Percentiles rank a stretch among this genome's conserved stretches.
Evolutionary conservation across 805 yeast genomes (phyloP).

Genomic region (Clavispora vitiphila): DNA sequence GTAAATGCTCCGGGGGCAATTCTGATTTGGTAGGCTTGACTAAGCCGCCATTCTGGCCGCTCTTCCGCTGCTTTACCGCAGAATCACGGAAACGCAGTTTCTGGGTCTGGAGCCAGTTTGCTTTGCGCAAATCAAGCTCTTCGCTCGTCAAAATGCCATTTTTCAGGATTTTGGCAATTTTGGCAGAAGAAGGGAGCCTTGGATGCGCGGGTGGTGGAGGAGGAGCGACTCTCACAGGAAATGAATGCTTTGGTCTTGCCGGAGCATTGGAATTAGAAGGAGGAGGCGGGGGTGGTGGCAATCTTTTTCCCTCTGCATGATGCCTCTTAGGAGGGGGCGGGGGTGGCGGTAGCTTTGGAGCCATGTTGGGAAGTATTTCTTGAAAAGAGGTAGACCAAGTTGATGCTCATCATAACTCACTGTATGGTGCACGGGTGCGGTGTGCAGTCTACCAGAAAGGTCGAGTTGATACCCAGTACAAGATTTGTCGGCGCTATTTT

Average conservation of each 20-base stretch:
- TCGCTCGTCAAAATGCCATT: background rate
- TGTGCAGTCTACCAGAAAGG: no score
- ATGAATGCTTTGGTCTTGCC: constrained; percentile 1
- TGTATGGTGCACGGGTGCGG: constrained; percentile 3
- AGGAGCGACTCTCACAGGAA: constrained; percentile 1
- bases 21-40: constrained; percentile 63
- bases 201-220: constrained; percentile 4
- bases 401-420: constrained; percentile 1
- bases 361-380: background rate
- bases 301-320: background rate
- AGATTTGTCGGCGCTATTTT: no score
- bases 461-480: no score
- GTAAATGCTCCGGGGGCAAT: constrained; percentile 90
- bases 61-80: constrained; percentile 13
- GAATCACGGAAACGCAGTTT: constrained; percentile 47
- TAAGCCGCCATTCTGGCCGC: constrained; percentile 34
- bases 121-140: constrained; percentile 41
- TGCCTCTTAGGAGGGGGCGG: constrained; percentile 4
- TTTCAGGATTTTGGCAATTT: constrained; percentile 3
- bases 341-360: constrained; percentile 7
- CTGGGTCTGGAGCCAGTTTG: constrained; percentile 61
- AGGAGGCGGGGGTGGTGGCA: constrained; percentile 33
- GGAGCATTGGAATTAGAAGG: constrained; percentile 15
- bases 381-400: background rate
- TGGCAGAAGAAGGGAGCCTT: constrained; percentile 9